A percentile compares a stretch with the other conserved stretches of the same genome.
Evolutionary conservation across 2,329 filamentous ascomycete species (phyloP).

Genomic region (Alternaria metachromatica): DNA sequence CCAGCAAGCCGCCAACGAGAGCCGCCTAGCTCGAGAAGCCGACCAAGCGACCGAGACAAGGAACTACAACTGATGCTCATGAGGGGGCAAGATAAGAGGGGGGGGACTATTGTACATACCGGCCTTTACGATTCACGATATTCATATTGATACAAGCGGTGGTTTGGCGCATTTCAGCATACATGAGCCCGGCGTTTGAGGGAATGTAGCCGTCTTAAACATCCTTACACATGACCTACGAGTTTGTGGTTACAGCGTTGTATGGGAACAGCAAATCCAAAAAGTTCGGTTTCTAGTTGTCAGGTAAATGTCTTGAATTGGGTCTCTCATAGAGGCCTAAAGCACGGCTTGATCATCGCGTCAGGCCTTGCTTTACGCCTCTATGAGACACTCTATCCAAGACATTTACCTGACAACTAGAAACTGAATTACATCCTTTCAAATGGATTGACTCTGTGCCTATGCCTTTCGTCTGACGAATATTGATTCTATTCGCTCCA

Average conservation of each 20-base stretch:
- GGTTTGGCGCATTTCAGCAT: not conserved
- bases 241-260: not conserved
- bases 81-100: not conserved
- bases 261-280: not conserved
- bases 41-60: constrained; percentile 67
- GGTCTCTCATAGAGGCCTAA: not conserved
- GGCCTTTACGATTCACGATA: constrained; percentile 2
- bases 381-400: not conserved
- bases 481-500: not conserved
- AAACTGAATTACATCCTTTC: not conserved
- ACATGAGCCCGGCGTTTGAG: not conserved
- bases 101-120: not conserved
- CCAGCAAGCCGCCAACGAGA: constrained; percentile 70
- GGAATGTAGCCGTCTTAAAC: not conserved
- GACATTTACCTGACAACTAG: not conserved
- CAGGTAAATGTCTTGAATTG: not conserved
- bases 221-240: not conserved
- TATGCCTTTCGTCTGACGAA: not conserved
- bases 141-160: not conserved
- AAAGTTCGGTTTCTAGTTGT: not conserved
- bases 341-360: not conserved
- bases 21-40: constrained; percentile 69
- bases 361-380: not conserved
- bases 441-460: not conserved
- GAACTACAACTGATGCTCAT: constrained; percentile 59